A percentile compares a stretch with the other conserved stretches of the same genome.
Evolutionary conservation across 495 filamentous ascomycete genomes (phyloP).

Genomic region (Penicillium mononematosum): DNA sequence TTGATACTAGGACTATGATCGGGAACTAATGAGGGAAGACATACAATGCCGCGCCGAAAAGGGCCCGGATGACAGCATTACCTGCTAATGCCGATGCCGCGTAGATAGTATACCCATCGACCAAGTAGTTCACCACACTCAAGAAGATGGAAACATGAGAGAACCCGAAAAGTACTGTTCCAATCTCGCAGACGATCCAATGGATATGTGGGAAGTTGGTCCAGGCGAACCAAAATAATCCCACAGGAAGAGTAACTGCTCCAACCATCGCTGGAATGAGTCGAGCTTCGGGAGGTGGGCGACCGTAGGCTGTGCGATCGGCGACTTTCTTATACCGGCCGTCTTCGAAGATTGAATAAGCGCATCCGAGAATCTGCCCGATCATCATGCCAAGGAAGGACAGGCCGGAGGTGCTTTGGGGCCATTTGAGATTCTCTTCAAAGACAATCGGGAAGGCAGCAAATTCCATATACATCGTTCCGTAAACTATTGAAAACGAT

Average conservation of each 20-base stretch:
- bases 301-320: background rate
- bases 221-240: conserved; percentile 65
- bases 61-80: conserved; percentile 61
- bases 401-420: conserved; percentile 57
- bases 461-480: conserved; percentile 70
- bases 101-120: conserved; percentile 60
- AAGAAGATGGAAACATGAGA: conserved; percentile 35
- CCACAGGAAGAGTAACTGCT: conserved; percentile 48
- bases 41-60: conserved; percentile 28
- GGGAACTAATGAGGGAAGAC: background rate
- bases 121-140: conserved; percentile 59
- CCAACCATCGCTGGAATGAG: conserved; percentile 44
- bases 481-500: conserved; percentile 43
- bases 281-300: conserved; percentile 29
- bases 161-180: conserved; percentile 46
- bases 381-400: conserved; percentile 68
- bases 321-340: conserved; percentile 18
- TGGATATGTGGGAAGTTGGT: conserved; percentile 48
- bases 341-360: conserved; percentile 29
- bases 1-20: conserved; percentile 1
- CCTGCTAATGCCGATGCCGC: conserved; percentile 64
- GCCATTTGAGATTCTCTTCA: conserved; percentile 64
- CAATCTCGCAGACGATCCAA: conserved; percentile 53
- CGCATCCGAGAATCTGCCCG: conserved; percentile 64
- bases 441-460: conserved; percentile 73